phyloP scores from a whole-genome alignment of 2,329 filamentous ascomycete genomes.

The Huntiella decipiens region DNA sequence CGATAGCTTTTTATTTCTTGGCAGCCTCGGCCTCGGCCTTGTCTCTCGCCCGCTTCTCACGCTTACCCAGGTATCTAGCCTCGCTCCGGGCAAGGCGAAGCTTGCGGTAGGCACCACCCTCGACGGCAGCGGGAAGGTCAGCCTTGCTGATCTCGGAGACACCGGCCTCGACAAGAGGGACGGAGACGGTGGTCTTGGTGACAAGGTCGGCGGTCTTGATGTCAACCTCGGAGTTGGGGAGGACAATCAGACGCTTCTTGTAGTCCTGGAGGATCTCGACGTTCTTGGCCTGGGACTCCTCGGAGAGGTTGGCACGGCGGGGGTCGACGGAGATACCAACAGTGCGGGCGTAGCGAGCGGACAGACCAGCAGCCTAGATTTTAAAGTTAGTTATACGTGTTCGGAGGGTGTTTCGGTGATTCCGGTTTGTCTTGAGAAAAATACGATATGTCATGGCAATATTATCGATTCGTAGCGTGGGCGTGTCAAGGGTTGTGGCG shows the following conservation, averaged over 20 bases:
- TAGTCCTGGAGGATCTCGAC: constrained; percentile 96
- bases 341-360: constrained; percentile 83
- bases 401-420: too few species aligned
- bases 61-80: constrained; percentile 59
- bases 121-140: constrained; percentile 53
- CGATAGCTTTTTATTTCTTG: constrained; percentile 53
- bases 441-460: too few species aligned
- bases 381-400: background rate
- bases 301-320: constrained; percentile 91
- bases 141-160: constrained; percentile 64
- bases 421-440: too few species aligned
- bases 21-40: constrained; percentile 66
- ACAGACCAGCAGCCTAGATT: constrained; percentile 72
- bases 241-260: constrained; percentile 88
- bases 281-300: constrained; percentile 87
- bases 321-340: constrained; percentile 94
- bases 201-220: constrained; percentile 41
- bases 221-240: constrained; percentile 73
- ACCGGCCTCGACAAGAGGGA: constrained; percentile 54
- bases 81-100: constrained; percentile 73
- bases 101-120: constrained; percentile 72
- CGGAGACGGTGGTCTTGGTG: constrained; percentile 28
- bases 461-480: too few species aligned
- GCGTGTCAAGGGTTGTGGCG: too few species aligned
- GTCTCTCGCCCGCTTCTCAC: constrained; percentile 85